Conservation (phyloP, 2,329 filamentous ascomycete genomes). For the Beauveria brongniartii region DNA sequence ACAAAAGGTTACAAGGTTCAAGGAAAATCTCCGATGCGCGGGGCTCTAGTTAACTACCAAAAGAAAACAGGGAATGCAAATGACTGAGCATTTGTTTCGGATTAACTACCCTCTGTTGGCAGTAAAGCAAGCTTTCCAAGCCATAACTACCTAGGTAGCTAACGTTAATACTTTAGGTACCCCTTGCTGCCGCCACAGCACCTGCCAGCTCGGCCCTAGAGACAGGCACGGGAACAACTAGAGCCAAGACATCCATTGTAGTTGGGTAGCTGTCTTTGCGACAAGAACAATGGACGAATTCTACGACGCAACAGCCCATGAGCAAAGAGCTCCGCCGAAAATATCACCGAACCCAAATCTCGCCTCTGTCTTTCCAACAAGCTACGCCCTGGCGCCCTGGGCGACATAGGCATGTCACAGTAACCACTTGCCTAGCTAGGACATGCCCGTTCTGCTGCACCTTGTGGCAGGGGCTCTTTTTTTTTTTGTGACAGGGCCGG, state of each 20-base stretch:
- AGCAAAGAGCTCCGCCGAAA: background rate
- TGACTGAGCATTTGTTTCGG: too few relatives aligned
- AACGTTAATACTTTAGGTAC: too few relatives aligned
- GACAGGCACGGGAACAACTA: background rate
- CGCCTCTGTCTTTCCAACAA: background rate
- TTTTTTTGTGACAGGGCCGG: background rate
- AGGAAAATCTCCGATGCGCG: background rate
- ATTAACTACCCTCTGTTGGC: too few relatives aligned
- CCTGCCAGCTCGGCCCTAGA: background rate
- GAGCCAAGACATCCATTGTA: background rate
- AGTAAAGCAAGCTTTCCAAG: background rate
- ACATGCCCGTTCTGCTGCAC: background rate
- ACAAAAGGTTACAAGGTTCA: too few relatives aligned
- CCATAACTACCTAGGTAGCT: background rate
- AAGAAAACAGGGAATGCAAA: background rate
- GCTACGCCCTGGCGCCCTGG: background rate
- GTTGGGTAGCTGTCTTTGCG: background rate
- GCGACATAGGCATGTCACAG: conserved; percentile 7
- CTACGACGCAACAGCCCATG: background rate
- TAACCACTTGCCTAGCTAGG: conserved; percentile 6
- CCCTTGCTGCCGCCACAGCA: background rate
- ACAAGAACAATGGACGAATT: background rate
- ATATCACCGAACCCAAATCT: conserved; percentile 7
- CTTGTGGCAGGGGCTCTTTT: background rate
- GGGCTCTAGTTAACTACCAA: background rate